These are phyloP conservation scores for Nannizziopsis barbatae DNA, from an alignment of 2,329 filamentous ascomycete species.

Conservation along the genomic window DNA sequence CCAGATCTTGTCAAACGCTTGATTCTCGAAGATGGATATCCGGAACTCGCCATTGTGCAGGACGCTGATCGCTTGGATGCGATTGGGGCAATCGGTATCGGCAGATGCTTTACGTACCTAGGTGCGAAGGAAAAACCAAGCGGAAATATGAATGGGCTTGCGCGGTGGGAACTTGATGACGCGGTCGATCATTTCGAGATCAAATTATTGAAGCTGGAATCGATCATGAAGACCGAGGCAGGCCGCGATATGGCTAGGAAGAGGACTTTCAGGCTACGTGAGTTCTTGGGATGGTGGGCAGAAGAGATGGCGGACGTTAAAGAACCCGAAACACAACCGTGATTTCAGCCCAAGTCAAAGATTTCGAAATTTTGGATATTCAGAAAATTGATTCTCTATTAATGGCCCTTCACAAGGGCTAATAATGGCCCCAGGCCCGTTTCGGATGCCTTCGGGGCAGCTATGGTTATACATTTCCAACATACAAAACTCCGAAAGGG, in stretches of 20 bases:
- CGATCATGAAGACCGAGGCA: constrained; percentile 52
- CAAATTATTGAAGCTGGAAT: constrained; percentile 57
- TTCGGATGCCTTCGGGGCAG: too few relatives aligned
- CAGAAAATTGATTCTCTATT: too few relatives aligned
- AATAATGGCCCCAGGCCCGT: too few relatives aligned
- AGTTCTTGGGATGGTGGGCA: constrained; percentile 46
- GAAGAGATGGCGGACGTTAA: constrained; percentile 31
- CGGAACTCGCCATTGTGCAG: constrained; percentile 75
- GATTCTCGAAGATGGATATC: constrained; percentile 45
- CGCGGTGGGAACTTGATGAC: constrained; percentile 44
- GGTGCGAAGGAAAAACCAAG: constrained; percentile 44
- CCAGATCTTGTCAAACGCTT: constrained; percentile 49
- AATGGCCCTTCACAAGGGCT: too few relatives aligned
- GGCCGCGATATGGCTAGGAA: constrained; percentile 41
- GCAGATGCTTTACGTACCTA: constrained; percentile 63
- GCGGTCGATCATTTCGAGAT: constrained; percentile 65
- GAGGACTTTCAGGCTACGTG: constrained; percentile 38
- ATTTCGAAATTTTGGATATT: too few relatives aligned
- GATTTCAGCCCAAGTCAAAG: constrained; percentile 16
- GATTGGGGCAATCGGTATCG: constrained; percentile 76
- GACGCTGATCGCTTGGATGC: constrained; percentile 90
- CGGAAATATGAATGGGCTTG: background rate
- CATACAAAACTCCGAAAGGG: too few relatives aligned
- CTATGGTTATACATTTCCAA: too few relatives aligned
- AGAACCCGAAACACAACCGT: constrained; percentile 1